Percentiles rank a stretch among this genome's conserved stretches.
These are phyloP conservation scores for Tylopilus rubrobrunneus DNA, from an alignment of 768 basidiomycete genomes.

Conservation along the genomic window DNA sequence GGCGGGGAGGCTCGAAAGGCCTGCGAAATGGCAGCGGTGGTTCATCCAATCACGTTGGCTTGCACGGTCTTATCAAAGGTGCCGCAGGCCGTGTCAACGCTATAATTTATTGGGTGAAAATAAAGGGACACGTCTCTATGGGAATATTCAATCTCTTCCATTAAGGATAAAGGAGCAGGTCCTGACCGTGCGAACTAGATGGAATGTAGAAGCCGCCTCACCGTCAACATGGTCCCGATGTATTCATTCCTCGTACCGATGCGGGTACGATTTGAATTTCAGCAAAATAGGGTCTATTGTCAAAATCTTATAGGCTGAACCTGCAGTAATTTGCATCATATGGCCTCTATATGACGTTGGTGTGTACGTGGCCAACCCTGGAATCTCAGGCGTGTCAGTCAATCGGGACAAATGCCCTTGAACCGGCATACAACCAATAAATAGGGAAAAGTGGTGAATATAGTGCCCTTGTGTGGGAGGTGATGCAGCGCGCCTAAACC, in stretches of 20 bases:
- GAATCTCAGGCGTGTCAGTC: slow-evolving; percentile 16
- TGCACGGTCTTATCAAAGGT: slow-evolving; percentile 2
- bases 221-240: too few species aligned
- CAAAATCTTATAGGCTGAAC: too few species aligned
- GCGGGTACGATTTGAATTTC: too few species aligned
- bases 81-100: background rate
- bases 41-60: background rate
- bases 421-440: too few species aligned
- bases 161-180: background rate
- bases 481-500: too few species aligned
- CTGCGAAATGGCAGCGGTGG: slow-evolving; percentile 5
- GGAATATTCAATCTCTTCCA: slow-evolving; percentile 1
- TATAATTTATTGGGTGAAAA: background rate
- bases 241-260: too few species aligned
- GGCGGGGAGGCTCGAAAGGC: background rate
- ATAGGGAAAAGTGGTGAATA: too few species aligned
- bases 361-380: background rate
- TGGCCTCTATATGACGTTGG: background rate
- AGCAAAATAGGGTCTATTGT: too few species aligned
- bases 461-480: too few species aligned
- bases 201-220: background rate
- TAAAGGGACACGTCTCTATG: slow-evolving; percentile 6
- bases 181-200: background rate
- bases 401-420: background rate
- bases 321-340: too few species aligned